Evolutionary conservation across 108 stramenopile genomes (phyloP).

Genomic region (Fistulifera solaris): DNA sequence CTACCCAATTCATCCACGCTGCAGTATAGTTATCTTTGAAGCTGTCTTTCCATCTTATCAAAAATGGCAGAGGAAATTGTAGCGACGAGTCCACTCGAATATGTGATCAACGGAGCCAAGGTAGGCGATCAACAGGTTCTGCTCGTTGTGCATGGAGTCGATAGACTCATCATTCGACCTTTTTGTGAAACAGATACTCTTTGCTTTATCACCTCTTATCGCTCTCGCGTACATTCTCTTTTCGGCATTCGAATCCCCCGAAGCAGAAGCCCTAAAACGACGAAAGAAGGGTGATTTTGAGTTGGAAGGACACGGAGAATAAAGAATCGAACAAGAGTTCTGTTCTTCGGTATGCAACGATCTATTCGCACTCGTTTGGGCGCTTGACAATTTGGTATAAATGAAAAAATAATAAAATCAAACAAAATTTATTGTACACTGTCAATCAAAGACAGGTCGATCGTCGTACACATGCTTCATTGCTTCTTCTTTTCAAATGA

Average conservation of each 20-base stretch:
- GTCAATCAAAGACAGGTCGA: too few species aligned
- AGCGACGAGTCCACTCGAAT: constrained; percentile 45
- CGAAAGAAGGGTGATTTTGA: constrained; percentile 74
- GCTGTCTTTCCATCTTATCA: too few species aligned
- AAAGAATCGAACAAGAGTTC: constrained; percentile 4
- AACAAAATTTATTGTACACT: too few species aligned
- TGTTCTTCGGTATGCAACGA: too few species aligned
- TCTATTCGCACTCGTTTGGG: too few species aligned
- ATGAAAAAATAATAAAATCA: too few species aligned
- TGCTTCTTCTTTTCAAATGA: too few species aligned
- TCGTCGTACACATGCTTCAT: too few species aligned
- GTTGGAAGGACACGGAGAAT: constrained; percentile 84
- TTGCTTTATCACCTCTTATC: constrained; percentile 76
- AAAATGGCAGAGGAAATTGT: constrained; percentile 47
- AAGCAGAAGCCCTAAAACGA: constrained; percentile 54
- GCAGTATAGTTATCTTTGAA: too few species aligned
- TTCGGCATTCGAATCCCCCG: constrained; percentile 76
- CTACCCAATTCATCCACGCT: too few species aligned
- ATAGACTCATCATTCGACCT: neutral
- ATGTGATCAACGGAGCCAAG: constrained; percentile 66
- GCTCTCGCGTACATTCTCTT: constrained; percentile 68
- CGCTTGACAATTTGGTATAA: too few species aligned
- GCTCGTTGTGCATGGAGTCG: neutral
- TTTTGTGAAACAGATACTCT: constrained; percentile 38
- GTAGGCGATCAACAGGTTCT: constrained; percentile 22